Base-by-base conservation (phyloP, 768 basidiomycete genomes). In the Tulasnella sp. region DNA sequence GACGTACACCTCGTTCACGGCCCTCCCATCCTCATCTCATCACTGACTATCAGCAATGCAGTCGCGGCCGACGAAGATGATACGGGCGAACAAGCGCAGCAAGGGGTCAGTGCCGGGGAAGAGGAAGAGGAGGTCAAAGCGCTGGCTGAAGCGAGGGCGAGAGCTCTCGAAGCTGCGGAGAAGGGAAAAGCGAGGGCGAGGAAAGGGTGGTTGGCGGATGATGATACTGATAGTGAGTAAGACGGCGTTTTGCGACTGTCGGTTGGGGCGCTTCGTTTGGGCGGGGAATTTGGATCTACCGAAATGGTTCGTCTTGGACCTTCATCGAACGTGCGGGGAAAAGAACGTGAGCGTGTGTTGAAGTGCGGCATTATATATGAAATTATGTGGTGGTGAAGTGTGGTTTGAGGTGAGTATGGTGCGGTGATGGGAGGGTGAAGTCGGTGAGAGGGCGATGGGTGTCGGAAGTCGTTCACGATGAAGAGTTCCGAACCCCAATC, bases 201-300 rank as follows among this genome's bases (percentile, higher is more conserved):
- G 19, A 58, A 74, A 17, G 75, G 75, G 22, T 76, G 75, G 75
- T 68, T 76, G 64, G 37, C 34, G 8, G 75, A 76, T n/a, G 75
- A 76, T 42, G 75, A 76, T 12, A 76, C 70, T 36, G 75, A 76
- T 25, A 54, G 54, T 29, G 36, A 52, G 40, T 72, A 72, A 15
- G 14, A n/a, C n/a, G n/a, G n/a, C n/a, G n/a, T n/a, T n/a, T n/a
- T n/a, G n/a, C n/a, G n/a, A n/a, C n/a, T n/a, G n/a, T n/a, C n/a
- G n/a, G n/a, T n/a, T n/a, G n/a, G n/a, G n/a, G n/a, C n/a, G n/a
- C n/a, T n/a, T n/a, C n/a, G n/a, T n/a, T n/a, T n/a, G n/a, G n/a
- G n/a, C n/a, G n/a, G n/a, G n/a, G n/a, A n/a, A n/a, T n/a, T n/a
- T n/a, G n/a, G n/a, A n/a, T n/a, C n/a, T n/a, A n/a, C n/a, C n/a